phyloP scores from a whole-genome alignment of 2,329 filamentous ascomycete species.

The Hymenoscyphus salicellus region DNA sequence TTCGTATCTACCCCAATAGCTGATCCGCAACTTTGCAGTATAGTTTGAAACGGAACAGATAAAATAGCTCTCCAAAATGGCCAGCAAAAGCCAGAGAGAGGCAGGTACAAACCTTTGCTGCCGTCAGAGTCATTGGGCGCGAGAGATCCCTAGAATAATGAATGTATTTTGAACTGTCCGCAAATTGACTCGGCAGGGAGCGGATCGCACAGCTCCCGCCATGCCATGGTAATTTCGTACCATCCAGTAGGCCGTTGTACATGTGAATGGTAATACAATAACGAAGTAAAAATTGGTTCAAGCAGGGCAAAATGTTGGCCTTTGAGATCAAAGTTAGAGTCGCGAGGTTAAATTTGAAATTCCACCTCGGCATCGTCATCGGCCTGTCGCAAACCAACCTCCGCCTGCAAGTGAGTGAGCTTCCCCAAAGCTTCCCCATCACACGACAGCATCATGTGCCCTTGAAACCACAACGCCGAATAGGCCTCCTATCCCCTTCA shows the following conservation, averaged over 20 bases:
- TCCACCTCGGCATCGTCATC: conserved; percentile 13
- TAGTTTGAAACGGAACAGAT: no score
- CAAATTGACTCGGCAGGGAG: neutral
- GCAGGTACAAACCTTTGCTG: no score
- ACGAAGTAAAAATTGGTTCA: neutral
- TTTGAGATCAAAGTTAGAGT: neutral
- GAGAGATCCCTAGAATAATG: no score
- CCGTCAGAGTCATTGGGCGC: no score
- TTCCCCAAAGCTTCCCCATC: conserved; percentile 3
- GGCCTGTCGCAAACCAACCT: conserved; percentile 7
- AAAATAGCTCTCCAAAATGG: no score
- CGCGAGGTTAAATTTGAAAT: neutral
- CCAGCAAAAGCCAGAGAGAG: no score
- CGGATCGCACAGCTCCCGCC: neutral
- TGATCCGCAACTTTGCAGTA: no score
- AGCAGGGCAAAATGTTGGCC: neutral
- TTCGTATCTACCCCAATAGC: no score
- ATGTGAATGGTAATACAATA: neutral
- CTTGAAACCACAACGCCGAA: conserved; percentile 11
- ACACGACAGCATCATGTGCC: conserved; percentile 16
- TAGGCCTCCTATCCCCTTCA: conserved; percentile 10
- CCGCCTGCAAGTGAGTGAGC: neutral
- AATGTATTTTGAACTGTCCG: no score
- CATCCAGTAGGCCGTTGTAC: neutral
- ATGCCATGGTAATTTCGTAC: neutral